A percentile compares a stretch with the other conserved stretches of the same genome.
Conservation (phyloP, 2,329 filamentous ascomycete genomes). For the Ascocoryne sarcoides region DNA sequence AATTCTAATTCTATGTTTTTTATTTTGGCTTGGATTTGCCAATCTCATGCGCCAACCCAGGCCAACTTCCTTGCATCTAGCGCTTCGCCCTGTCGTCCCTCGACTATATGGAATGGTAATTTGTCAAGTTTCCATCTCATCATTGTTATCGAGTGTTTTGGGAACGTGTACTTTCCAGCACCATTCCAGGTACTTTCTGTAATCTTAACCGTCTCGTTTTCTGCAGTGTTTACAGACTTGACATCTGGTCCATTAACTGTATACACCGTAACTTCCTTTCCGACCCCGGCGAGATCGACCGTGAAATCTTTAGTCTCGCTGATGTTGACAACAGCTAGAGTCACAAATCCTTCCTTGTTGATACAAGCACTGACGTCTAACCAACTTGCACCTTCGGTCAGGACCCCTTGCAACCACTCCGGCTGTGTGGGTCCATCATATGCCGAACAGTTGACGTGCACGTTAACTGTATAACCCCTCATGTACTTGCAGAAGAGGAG, state of each 20-base stretch:
- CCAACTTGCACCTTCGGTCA: constrained; percentile 58
- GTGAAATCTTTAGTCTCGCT: constrained; percentile 50
- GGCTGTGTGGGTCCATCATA: constrained; percentile 62
- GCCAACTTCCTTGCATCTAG: constrained; percentile 25
- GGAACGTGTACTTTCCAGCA: constrained; percentile 53
- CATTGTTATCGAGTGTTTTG: constrained; percentile 62
- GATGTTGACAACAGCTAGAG: constrained; percentile 66
- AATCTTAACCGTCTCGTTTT: constrained; percentile 53
- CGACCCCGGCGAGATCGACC: constrained; percentile 50
- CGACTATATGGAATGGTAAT: constrained; percentile 21
- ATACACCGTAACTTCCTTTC: constrained; percentile 48
- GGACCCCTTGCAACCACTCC: constrained; percentile 52
- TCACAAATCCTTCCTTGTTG: constrained; percentile 49
- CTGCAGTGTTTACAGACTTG: constrained; percentile 52
- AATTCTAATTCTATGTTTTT: no score
- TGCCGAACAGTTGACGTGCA: constrained; percentile 52
- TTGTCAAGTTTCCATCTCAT: constrained; percentile 39
- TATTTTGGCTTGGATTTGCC: no score
- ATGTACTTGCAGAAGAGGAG: constrained; percentile 58
- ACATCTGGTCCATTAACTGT: constrained; percentile 51
- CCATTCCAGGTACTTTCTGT: constrained; percentile 55
- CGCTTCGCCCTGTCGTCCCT: constrained; percentile 14
- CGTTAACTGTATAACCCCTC: constrained; percentile 60
- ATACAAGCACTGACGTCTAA: constrained; percentile 58
- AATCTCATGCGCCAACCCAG: constrained; percentile 13